Evolutionary conservation across 176 grass and related monocot genomes (phyloP).

Genomic region (Luzula sylvatica): DNA sequence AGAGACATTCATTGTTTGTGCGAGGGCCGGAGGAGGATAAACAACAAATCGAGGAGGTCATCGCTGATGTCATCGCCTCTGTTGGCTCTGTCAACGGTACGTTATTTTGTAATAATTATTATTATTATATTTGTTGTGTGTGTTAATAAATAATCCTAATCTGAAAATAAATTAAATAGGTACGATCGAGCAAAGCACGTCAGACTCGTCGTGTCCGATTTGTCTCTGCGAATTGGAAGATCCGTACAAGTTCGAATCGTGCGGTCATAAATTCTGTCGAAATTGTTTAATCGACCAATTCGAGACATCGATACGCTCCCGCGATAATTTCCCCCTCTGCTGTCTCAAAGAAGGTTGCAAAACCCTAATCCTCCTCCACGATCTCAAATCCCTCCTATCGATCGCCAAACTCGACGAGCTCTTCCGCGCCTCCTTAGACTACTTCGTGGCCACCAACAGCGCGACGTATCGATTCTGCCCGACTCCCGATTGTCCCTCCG

Average conservation of each 20-base stretch:
- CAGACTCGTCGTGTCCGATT: conserved; percentile 38
- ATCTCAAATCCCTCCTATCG: conserved; percentile 50
- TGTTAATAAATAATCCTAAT: no score
- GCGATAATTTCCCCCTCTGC: conserved; percentile 63
- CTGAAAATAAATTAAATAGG: conserved; percentile 11
- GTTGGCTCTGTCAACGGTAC: conserved; percentile 5
- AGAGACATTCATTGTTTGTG: conserved; percentile 48
- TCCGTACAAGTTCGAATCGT: conserved; percentile 78
- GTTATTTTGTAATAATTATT: not conserved
- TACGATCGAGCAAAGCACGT: not conserved
- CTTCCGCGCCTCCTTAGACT: conserved; percentile 59
- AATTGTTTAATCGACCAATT: conserved; percentile 74
- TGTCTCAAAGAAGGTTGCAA: conserved; percentile 61
- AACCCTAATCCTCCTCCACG: conserved; percentile 41
- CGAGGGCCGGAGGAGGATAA: conserved; percentile 57
- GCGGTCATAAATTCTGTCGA: conserved; percentile 63
- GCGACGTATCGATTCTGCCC: conserved; percentile 68
- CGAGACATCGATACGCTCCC: conserved; percentile 53
- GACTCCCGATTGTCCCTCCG: conserved; percentile 54
- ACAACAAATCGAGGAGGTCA: conserved; percentile 45
- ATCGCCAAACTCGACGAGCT: conserved; percentile 56
- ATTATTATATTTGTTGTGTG: no score
- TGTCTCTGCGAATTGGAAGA: conserved; percentile 84
- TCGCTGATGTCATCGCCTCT: conserved; percentile 40
- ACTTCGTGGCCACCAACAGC: conserved; percentile 50